phyloP scores from a whole-genome alignment of 2,329 filamentous ascomycete genomes.

The Madurella fahalii region DNA sequence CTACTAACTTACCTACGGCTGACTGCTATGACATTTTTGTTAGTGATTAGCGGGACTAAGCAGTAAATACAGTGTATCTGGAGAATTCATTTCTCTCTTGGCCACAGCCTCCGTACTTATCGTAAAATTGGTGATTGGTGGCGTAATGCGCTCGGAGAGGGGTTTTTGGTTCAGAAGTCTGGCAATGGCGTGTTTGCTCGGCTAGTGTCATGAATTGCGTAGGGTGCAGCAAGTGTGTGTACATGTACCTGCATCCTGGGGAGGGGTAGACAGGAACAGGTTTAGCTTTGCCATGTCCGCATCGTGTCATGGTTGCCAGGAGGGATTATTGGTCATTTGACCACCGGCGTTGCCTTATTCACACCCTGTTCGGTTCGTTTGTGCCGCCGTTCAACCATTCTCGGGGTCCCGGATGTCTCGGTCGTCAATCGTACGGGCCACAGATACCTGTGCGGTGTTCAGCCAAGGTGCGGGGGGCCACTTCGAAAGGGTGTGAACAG shows the following conservation, averaged over 20 bases:
- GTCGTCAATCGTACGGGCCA: not conserved
- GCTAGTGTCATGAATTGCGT: not conserved
- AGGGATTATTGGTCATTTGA: slow-evolving; percentile 13
- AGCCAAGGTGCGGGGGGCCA: not conserved
- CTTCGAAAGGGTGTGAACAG: not conserved
- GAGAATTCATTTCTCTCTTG: no score
- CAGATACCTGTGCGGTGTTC: not conserved
- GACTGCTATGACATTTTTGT: no score
- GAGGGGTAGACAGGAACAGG: slow-evolving; percentile 12
- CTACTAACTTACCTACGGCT: no score
- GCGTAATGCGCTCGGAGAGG: no score
- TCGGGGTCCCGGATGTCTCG: not conserved
- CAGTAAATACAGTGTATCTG: no score
- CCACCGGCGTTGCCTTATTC: not conserved
- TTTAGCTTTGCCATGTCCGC: not conserved
- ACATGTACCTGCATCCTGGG: not conserved
- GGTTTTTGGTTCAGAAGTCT: no score
- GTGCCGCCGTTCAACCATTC: not conserved
- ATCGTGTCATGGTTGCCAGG: not conserved
- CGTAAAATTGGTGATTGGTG: no score
- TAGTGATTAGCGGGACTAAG: no score
- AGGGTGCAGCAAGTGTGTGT: not conserved
- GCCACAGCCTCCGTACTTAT: no score
- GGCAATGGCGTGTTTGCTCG: slow-evolving; percentile 11
- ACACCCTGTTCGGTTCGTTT: not conserved